Evolutionary conservation across 139 green algal species (phyloP).

Genomic region (Chlamydomonas sphaeroides): DNA sequence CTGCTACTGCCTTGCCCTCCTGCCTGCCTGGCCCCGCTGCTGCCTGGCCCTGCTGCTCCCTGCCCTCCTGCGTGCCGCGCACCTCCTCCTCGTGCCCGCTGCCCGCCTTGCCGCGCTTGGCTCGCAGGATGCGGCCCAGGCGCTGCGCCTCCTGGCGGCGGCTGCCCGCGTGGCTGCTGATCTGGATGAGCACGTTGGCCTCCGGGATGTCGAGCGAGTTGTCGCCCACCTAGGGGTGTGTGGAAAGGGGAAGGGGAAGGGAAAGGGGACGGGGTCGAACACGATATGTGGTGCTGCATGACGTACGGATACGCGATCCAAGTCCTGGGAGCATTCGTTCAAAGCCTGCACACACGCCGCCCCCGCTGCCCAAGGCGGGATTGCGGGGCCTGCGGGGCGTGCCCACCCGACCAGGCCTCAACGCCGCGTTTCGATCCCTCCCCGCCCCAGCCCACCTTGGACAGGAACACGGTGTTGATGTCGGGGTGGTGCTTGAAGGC

Average conservation of each 20-base stretch:
- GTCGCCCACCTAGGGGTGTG: constrained; percentile 87
- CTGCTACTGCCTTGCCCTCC: not conserved
- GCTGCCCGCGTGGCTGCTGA: constrained; percentile 92
- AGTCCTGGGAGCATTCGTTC: too few species aligned
- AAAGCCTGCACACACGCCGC: too few species aligned
- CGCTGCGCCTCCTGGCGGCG: constrained; percentile 96
- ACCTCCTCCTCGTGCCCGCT: constrained; percentile 29
- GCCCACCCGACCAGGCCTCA: too few species aligned
- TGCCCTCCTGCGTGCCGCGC: too few species aligned
- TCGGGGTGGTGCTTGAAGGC: constrained; percentile 92
- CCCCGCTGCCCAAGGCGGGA: too few species aligned
- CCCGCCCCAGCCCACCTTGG: constrained; percentile 79
- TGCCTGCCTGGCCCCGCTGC: not conserved
- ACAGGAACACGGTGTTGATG: constrained; percentile 99
- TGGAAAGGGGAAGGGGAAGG: not conserved
- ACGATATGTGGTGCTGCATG: too few species aligned
- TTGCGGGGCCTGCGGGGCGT: too few species aligned
- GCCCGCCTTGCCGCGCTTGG: constrained; percentile 83
- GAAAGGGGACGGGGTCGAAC: not conserved
- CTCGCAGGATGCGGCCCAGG: constrained; percentile 95
- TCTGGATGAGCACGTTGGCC: constrained; percentile 99
- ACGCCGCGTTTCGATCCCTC: too few species aligned
- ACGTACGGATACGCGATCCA: too few species aligned
- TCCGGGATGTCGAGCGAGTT: constrained; percentile 99
- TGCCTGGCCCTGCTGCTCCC: too few species aligned